A percentile compares a stretch with the other conserved stretches of the same genome.
Evolutionary conservation across 805 yeast genomes (phyloP).

Genomic region (Myxozyma nipponensis): DNA sequence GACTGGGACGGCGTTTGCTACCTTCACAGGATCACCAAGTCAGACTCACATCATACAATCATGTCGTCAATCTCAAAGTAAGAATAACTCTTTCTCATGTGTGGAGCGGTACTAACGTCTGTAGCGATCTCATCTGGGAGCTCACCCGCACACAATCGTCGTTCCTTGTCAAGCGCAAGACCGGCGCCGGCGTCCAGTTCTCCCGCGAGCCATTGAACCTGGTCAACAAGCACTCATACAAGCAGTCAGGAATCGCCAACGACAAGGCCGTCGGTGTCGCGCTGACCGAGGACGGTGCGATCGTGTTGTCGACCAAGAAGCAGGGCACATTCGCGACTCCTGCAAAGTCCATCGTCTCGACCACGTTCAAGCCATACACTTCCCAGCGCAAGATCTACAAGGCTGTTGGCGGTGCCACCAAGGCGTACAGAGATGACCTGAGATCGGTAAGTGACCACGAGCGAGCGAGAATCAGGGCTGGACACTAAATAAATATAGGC

Average conservation of each 20-base stretch:
- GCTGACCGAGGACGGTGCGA: slow-evolving; percentile 37
- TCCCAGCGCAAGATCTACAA: slow-evolving; percentile 44
- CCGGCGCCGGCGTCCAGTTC: slow-evolving; percentile 41
- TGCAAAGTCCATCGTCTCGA: slow-evolving; percentile 40
- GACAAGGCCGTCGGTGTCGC: slow-evolving; percentile 49
- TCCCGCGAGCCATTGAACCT: slow-evolving; percentile 52
- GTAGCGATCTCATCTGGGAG: slow-evolving; percentile 51
- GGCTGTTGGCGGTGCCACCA: slow-evolving; percentile 45
- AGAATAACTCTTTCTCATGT: background rate
- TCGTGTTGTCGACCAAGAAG: slow-evolving; percentile 43
- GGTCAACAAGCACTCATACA: slow-evolving; percentile 45
- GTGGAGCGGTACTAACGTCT: background rate
- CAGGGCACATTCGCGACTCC: slow-evolving; percentile 47
- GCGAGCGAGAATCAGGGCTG: background rate
- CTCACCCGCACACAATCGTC: slow-evolving; percentile 47
- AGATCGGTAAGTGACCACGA: slow-evolving; percentile 20
- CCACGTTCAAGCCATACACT: slow-evolving; percentile 44
- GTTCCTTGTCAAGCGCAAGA: slow-evolving; percentile 47
- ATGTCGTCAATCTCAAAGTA: background rate
- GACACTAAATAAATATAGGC: slow-evolving; percentile 35
- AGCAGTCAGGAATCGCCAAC: slow-evolving; percentile 49
- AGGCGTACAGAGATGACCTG: slow-evolving; percentile 50
- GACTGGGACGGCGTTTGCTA: too few species aligned
- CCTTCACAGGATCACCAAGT: too few species aligned
- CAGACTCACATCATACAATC: background rate